Evolutionary conservation across 345 rosid genomes (phyloP), one percentile per base, ranked within the genome.

Genomic region (Citrus trifoliata): DNA sequence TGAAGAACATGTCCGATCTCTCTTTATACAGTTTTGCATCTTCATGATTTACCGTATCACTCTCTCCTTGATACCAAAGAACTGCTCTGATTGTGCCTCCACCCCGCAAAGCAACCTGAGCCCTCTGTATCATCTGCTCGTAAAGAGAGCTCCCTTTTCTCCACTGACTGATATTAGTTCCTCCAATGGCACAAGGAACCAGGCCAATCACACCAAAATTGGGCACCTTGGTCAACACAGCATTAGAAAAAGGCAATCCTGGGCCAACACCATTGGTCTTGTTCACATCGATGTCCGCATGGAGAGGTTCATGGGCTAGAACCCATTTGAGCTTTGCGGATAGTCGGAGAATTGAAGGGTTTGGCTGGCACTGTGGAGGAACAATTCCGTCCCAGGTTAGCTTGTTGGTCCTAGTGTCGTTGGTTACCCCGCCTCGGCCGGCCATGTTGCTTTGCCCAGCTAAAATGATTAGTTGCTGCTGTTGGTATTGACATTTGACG

Each of bases 371-470:
- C 73, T 95, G 91, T 0, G 80, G 87, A 0, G 98, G 98, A 37
- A 93, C 63, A 3, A 92, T 60, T 0, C 93, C 90, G 78, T 95
- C 99, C 99, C 99, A 95, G 21, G 65, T 59, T 35, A 77, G 21
- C 22, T 60, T 62, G 48, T 85, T 82, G 0, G 84, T 83, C 13
- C 35, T 40, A 65, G 87, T 86, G 85, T 85, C 77, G 81, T 84
- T 90, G 63, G 73, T 27, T 2, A 93, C 94, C 2, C 97, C 95
- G 12, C 98, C 99, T 10, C 92, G 90, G 24, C 99, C 97, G 4
- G 94, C 93, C 96, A 92, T 95, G 90, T 95, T 95, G 90, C 99
- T 95, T 79, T 95, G 99, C 13, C 99, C 90, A 19, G 95, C 94
- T 4, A 95, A 70, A 71, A 95, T 77, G 82, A 93, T 87, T 55